These are phyloP conservation scores for Rosa chinensis DNA, from an alignment of 306 rosid species.

Conservation along the genomic window DNA sequence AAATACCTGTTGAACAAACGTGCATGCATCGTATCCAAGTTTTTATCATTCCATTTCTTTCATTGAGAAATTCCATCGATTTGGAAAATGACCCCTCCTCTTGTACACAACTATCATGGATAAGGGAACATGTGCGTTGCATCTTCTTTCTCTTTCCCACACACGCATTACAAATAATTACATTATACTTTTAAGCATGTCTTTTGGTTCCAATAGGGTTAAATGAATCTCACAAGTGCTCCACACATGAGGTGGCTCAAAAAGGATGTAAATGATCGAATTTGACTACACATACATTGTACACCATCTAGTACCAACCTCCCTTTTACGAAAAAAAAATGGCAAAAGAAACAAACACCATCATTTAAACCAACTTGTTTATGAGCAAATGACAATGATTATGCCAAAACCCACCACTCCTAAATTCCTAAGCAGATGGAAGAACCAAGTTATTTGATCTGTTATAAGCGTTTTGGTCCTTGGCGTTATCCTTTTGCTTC, in stretches of 20 bases:
- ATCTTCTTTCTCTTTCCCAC: constrained; percentile 24
- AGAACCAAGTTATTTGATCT: neutral
- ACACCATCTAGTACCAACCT: neutral
- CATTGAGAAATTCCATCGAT: constrained; percentile 3
- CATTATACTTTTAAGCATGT: neutral
- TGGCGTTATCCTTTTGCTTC: constrained; percentile 30
- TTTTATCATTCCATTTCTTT: neutral
- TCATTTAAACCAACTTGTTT: neutral
- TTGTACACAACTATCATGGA: constrained; percentile 1
- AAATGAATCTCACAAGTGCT: constrained; percentile 24
- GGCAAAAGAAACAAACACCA: constrained; percentile 15
- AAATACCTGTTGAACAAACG: neutral
- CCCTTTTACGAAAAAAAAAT: neutral
- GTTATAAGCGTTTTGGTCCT: constrained; percentile 22
- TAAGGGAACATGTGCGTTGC: neutral
- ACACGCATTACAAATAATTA: neutral
- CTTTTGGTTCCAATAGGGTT: neutral
- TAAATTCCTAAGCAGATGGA: constrained; percentile 12
- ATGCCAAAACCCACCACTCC: constrained; percentile 14
- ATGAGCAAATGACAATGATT: constrained; percentile 9
- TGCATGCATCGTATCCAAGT: constrained; percentile 25
- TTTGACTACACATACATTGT: neutral
- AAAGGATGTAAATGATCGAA: constrained; percentile 16
- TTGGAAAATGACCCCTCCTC: constrained; percentile 14
- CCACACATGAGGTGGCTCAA: constrained; percentile 27